These are phyloP conservation scores for Nannochloropsis oceanica DNA, from an alignment of 108 stramenopile species.

Conservation along the genomic window DNA sequence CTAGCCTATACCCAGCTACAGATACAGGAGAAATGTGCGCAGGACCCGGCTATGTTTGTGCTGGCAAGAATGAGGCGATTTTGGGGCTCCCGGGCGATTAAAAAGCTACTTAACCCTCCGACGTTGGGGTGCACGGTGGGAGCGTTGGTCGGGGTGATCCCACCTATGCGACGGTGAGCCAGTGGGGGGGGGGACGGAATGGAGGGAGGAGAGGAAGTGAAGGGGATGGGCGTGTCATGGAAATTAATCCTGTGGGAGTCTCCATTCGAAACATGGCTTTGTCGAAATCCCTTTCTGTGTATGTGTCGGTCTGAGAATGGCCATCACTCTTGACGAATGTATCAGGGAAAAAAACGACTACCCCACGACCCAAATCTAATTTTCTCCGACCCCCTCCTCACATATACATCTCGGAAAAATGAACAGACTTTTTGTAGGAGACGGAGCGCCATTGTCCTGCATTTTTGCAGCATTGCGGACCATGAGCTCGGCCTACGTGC, in stretches of 20 bases:
- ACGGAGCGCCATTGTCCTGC: not conserved
- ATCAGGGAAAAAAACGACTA: too few species aligned
- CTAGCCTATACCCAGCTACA: not conserved
- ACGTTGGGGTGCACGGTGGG: constrained; percentile 22
- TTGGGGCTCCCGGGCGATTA: not conserved
- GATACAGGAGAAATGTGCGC: not conserved
- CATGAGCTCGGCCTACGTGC: not conserved
- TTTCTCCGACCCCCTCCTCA: too few species aligned
- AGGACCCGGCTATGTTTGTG: not conserved
- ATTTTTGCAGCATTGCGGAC: not conserved
- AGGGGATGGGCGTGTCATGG: too few species aligned
- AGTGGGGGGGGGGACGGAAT: not conserved
- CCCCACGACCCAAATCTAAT: too few species aligned
- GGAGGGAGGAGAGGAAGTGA: not conserved
- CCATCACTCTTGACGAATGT: too few species aligned
- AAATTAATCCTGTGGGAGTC: too few species aligned
- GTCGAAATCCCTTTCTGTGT: too few species aligned
- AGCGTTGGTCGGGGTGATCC: not conserved
- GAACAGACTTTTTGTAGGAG: not conserved
- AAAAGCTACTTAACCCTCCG: constrained; percentile 19
- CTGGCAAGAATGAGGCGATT: not conserved
- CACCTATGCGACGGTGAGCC: constrained; percentile 3
- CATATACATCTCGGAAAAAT: not conserved
- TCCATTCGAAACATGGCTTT: too few species aligned
- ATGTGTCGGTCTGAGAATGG: too few species aligned